Conservation (phyloP, 106 monocot genomes). For the Dactylorhiza incarnata region DNA sequence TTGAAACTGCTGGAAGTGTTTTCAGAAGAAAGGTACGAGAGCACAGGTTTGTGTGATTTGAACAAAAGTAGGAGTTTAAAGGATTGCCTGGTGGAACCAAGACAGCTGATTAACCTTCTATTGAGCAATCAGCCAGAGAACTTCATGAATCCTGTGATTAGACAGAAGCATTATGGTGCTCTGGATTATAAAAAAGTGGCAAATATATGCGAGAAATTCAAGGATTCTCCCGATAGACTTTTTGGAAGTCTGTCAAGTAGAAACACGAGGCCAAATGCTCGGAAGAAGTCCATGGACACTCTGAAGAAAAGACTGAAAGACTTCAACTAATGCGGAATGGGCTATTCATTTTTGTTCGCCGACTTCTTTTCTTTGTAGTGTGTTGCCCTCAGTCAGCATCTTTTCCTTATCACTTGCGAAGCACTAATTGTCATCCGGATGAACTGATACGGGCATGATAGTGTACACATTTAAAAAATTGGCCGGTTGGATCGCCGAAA, state of each 20-base stretch:
- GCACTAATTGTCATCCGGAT: not conserved
- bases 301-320: conserved; percentile 59
- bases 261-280: conserved; percentile 37
- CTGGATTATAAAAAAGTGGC: conserved; percentile 61
- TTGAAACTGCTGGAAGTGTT: conserved; percentile 46
- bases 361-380: not conserved
- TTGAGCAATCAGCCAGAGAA: conserved; percentile 55
- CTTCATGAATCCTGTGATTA: conserved; percentile 69
- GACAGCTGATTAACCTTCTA: conserved; percentile 58
- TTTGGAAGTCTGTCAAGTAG: conserved; percentile 32
- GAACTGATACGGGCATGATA: not conserved
- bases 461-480: not conserved
- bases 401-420: not conserved
- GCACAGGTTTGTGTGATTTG: conserved; percentile 21
- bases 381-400: not conserved
- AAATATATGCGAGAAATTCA: conserved; percentile 58
- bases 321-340: conserved; percentile 26
- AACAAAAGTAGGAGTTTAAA: conserved; percentile 38
- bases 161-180: conserved; percentile 49
- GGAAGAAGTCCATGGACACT: conserved; percentile 31
- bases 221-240: conserved; percentile 29
- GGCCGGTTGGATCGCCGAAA: not conserved
- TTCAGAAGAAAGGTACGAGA: conserved; percentile 36
- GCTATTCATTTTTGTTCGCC: not conserved
- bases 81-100: conserved; percentile 45